A percentile compares a stretch with the other conserved stretches of the same genome.
phyloP scores from a whole-genome alignment of 164 flowering plant species.

The Stephania japonica region DNA sequence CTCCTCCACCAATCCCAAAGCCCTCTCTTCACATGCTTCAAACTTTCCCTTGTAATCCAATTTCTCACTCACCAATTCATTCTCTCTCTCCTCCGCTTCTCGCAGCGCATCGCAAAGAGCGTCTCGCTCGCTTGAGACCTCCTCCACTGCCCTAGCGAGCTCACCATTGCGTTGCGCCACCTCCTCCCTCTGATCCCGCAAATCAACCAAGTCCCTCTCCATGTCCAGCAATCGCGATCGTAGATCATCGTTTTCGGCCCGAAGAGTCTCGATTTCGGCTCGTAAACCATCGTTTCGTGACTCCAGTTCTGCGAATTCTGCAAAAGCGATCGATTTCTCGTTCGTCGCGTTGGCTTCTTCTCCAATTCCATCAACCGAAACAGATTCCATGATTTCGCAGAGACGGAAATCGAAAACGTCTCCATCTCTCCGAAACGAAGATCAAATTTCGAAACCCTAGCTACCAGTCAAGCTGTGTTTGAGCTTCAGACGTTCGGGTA shows the following conservation, averaged over 20 bases:
- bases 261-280: constrained; percentile 28
- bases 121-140: constrained; percentile 27
- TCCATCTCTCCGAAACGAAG: neutral
- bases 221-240: constrained; percentile 17
- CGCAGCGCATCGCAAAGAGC: constrained; percentile 16
- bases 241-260: constrained; percentile 12
- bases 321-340: neutral
- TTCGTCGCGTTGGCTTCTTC: constrained; percentile 13
- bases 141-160: constrained; percentile 14
- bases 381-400: constrained; percentile 22
- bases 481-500: constrained; percentile 13
- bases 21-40: constrained; percentile 12
- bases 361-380: constrained; percentile 8
- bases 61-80: constrained; percentile 15
- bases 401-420: neutral
- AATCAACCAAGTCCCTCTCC: constrained; percentile 19
- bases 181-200: constrained; percentile 26
- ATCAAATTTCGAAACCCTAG: constrained; percentile 3
- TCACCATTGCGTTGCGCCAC: constrained; percentile 9
- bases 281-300: constrained; percentile 18
- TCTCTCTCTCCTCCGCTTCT: constrained; percentile 22
- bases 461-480: constrained; percentile 21
- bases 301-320: constrained; percentile 1
- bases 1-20: constrained; percentile 22
- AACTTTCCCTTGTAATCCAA: constrained; percentile 11